A percentile compares a stretch with the other conserved stretches of the same genome.
Conservation (phyloP, 2,329 filamentous ascomycete species). For the Fusarium penzigii region DNA sequence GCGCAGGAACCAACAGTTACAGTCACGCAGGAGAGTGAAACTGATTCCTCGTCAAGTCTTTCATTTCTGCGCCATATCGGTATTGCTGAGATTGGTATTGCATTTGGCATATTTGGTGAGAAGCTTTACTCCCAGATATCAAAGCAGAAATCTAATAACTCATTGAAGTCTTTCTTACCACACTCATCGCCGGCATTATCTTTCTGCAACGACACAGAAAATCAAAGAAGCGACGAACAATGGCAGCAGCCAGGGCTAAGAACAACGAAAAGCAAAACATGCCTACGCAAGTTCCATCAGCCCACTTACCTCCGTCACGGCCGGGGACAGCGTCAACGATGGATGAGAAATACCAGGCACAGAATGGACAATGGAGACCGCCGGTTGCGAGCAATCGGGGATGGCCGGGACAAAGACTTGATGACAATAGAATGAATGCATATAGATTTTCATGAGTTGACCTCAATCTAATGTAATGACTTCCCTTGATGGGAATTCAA, state of each 20-base stretch:
- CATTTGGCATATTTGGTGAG: conserved; percentile 19
- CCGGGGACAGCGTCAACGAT: not conserved
- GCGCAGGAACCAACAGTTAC: conserved; percentile 8
- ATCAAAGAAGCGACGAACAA: conserved; percentile 10
- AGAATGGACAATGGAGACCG: not conserved
- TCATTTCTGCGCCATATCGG: conserved; percentile 9
- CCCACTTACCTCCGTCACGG: not conserved
- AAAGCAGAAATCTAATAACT: not conserved
- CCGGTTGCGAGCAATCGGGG: not conserved
- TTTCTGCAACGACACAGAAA: conserved; percentile 18
- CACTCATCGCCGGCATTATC: conserved; percentile 16
- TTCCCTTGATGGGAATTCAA: too few species aligned
- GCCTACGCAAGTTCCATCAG: not conserved
- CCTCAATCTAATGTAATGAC: not conserved
- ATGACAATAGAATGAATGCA: not conserved
- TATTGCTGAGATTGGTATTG: conserved; percentile 23
- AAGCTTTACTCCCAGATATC: rapidly evolving
- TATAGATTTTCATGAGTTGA: not conserved
- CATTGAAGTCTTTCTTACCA: conserved; percentile 7
- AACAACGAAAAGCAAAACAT: conserved; percentile 5
- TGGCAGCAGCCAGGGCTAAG: not conserved
- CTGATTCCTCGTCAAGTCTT: not conserved
- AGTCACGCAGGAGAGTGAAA: conserved; percentile 6
- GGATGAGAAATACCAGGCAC: not conserved
- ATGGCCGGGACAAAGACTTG: not conserved